Evolutionary conservation across 768 basidiomycete genomes (phyloP), one percentile per base, ranked within the genome.

Genomic region (Boletus rubropictus): DNA sequence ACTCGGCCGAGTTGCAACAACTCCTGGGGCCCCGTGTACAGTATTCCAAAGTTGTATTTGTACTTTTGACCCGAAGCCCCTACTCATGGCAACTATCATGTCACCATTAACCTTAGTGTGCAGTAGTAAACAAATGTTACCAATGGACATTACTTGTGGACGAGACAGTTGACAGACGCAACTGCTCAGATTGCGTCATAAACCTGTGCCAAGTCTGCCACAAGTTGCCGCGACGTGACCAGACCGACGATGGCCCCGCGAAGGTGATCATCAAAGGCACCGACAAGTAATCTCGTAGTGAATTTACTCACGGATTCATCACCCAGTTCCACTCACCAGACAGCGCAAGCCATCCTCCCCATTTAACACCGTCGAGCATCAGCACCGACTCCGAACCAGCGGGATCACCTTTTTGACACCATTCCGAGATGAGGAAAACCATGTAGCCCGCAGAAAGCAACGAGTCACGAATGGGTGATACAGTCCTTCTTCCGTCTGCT

Each of bases 41-140:
- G 29, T 57, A 38, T 27, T 46, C 32, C 4, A 22, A 27, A 37
- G 33, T 38, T 62, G 60, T 61, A 61, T 46, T 50, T 54, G 57
- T 62, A 57, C 39, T 43, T 34, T 27, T 12, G 17, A 29, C 35
- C 22, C 14, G 14, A 43, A 27, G 14, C 33, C 31, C 12, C 33
- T 36, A 41, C 27, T 50, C 49, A 3, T 34, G 43, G 24, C 24
- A 36, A 46, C 32, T 31, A 5, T 22, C 38, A 20, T 36, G 22
- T 48, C 45, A 39, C 36, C 22, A 7, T 33, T 47, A 43, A 42
- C 24, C 37, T 36, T 29, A 42, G 24, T 53, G 36, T 42, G 32
- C 18, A 42, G 25, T 52, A 52, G 15, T 53, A 34, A 51, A 51
- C 10, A 15, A 32, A 40, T 25, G 10, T 33, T 40, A 43, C 7